phyloP scores from a whole-genome alignment of 2,329 filamentous ascomycete species.

The Verticillium longisporum region DNA sequence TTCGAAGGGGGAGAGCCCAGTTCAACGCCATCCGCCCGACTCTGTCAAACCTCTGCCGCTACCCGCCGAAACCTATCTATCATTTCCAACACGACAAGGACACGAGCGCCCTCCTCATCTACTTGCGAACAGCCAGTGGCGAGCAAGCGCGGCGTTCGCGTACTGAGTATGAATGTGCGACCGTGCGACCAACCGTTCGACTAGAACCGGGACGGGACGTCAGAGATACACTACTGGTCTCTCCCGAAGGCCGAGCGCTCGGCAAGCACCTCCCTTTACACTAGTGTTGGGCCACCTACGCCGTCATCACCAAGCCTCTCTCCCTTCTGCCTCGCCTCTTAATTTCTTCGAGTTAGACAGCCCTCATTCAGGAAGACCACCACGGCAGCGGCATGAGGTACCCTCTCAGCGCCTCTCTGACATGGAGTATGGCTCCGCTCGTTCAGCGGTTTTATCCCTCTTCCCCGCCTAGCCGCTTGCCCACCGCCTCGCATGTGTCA shows the following conservation, averaged over 20 bases:
- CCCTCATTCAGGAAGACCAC: neutral
- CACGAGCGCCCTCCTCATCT: neutral
- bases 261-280: neutral
- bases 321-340: neutral
- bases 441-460: neutral
- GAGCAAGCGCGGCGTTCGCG: neutral
- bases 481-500: neutral
- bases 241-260: neutral
- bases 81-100: neutral
- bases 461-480: neutral
- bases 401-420: too few relatives aligned
- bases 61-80: neutral
- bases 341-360: neutral
- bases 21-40: neutral
- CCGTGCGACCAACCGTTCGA: neutral
- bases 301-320: neutral
- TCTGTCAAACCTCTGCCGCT: neutral
- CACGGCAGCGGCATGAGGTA: neutral
- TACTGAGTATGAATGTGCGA: too few relatives aligned
- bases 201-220: neutral
- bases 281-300: neutral
- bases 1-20: neutral
- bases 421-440: neutral
- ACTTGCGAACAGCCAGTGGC: neutral
- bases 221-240: neutral